Percentiles rank a stretch among this genome's conserved stretches.
These are phyloP conservation scores for Digitaria exilis DNA, from an alignment of 202 grass and related monocot genomes.

Conservation along the genomic window DNA sequence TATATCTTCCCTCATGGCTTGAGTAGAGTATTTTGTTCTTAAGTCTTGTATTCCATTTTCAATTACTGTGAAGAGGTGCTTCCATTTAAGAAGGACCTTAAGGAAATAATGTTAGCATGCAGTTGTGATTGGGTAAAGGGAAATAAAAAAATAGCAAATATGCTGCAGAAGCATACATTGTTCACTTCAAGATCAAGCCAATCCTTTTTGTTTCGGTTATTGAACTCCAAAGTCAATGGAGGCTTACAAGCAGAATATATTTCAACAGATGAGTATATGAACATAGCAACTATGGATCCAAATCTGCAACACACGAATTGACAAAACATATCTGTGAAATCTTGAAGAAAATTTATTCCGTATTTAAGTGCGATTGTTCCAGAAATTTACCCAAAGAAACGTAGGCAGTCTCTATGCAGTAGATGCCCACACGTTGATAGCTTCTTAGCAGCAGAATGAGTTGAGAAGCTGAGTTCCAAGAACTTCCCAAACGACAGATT, in stretches of 20 bases:
- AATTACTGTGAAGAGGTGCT: conserved; percentile 62
- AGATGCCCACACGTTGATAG: conserved; percentile 81
- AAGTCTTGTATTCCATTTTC: conserved; percentile 57
- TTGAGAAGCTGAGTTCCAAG: conserved; percentile 94
- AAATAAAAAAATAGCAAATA: conserved; percentile 33
- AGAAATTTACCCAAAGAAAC: conserved; percentile 91
- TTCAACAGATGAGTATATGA: conserved; percentile 84
- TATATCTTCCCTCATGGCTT: conserved; percentile 10
- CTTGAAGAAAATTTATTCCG: not conserved
- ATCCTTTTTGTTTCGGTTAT: conserved; percentile 60
- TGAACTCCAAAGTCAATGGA: conserved; percentile 69
- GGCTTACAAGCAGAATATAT: conserved; percentile 86
- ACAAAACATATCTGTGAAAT: conserved; percentile 28
- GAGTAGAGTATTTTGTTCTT: conserved; percentile 51
- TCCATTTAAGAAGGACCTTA: conserved; percentile 68
- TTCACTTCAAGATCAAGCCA: conserved; percentile 74
- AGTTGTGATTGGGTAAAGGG: conserved; percentile 26
- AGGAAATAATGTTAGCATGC: conserved; percentile 51
- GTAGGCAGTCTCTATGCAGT: conserved; percentile 85
- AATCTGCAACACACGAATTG: conserved; percentile 53
- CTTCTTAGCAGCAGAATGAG: conserved; percentile 75
- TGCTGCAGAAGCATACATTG: conserved; percentile 55
- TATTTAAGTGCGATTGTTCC: conserved; percentile 17
- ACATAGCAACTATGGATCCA: conserved; percentile 82
- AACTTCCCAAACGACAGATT: conserved; percentile 95